Percentiles rank a stretch among this genome's conserved stretches.
Evolutionary conservation across 2,329 filamentous ascomycete species (phyloP).

Genomic region (Allantophomopsis cytisporea): DNA sequence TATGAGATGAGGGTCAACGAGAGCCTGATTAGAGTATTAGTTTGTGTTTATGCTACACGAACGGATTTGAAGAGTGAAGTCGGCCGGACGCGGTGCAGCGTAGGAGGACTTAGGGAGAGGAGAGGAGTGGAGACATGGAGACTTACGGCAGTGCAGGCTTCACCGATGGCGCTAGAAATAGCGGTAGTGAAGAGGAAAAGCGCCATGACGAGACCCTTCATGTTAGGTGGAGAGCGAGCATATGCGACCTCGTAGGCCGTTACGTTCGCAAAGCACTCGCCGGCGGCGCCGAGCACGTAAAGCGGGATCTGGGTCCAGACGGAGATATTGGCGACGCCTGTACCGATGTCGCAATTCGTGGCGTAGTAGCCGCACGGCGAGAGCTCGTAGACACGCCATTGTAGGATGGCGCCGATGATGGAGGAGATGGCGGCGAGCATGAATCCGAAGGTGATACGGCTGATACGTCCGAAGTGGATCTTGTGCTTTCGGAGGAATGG

Average conservation of each 20-base stretch:
- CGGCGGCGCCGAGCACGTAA: slow-evolving; percentile 33
- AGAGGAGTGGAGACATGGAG: slow-evolving; percentile 1
- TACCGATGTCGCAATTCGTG: slow-evolving; percentile 26
- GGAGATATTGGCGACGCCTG: slow-evolving; percentile 5
- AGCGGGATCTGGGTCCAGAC: slow-evolving; percentile 21
- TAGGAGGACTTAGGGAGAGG: no score
- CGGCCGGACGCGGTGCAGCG: no score
- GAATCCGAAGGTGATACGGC: slow-evolving; percentile 60
- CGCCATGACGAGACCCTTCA: slow-evolving; percentile 60
- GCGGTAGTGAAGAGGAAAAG: slow-evolving; percentile 60
- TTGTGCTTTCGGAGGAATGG: slow-evolving; percentile 46
- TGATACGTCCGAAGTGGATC: slow-evolving; percentile 58
- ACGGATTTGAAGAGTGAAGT: no score
- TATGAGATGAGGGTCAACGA: neutral
- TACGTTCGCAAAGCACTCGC: slow-evolving; percentile 41
- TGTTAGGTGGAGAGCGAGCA: slow-evolving; percentile 64
- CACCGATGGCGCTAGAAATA: slow-evolving; percentile 21
- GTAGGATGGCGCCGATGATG: slow-evolving; percentile 40
- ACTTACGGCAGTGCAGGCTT: slow-evolving; percentile 5
- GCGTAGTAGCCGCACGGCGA: slow-evolving; percentile 36
- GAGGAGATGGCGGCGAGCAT: slow-evolving; percentile 34
- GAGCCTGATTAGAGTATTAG: neutral
- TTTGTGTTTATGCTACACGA: no score
- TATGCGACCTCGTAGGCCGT: slow-evolving; percentile 64
- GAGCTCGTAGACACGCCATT: slow-evolving; percentile 42